A percentile compares a stretch with the other conserved stretches of the same genome.
phyloP scores from a whole-genome alignment of 345 rosid species.

The Pistacia atlantica region DNA sequence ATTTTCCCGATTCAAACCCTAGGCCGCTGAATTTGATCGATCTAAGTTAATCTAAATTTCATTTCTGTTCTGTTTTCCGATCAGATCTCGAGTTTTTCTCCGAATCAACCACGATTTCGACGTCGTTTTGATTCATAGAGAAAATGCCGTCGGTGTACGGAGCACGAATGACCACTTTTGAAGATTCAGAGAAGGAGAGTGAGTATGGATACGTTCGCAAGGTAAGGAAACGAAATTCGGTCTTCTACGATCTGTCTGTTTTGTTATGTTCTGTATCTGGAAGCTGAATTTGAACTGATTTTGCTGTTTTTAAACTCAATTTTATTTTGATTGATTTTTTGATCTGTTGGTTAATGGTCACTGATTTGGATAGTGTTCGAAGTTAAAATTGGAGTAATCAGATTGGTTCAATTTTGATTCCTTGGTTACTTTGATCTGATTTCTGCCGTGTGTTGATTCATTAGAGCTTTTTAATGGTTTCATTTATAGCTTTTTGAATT shows the following conservation, averaged over 20 bases:
- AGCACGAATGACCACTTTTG: constrained; percentile 86
- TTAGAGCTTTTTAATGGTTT: neutral
- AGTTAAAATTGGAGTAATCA: neutral
- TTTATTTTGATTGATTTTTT: neutral
- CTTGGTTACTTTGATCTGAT: neutral
- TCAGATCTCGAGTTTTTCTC: neutral
- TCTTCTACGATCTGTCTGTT: neutral
- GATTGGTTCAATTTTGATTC: neutral
- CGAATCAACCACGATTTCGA: neutral
- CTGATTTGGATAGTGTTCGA: neutral
- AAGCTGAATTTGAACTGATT: neutral
- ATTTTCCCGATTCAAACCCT: constrained; percentile 3
- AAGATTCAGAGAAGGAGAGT: constrained; percentile 96
- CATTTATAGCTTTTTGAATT: neutral
- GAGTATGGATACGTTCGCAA: constrained; percentile 98
- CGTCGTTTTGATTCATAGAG: neutral
- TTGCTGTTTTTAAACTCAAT: neutral
- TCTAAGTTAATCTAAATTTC: neutral
- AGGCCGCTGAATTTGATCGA: neutral
- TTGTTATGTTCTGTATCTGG: neutral
- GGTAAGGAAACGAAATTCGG: constrained; percentile 36
- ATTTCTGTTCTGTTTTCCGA: neutral
- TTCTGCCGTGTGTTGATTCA: neutral
- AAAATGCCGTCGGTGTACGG: constrained; percentile 88
- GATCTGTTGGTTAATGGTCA: constrained; percentile 15